Evolutionary conservation across 768 basidiomycete species (phyloP), one percentile per base, ranked within the genome.

Genomic region (Boletus insuetus): DNA sequence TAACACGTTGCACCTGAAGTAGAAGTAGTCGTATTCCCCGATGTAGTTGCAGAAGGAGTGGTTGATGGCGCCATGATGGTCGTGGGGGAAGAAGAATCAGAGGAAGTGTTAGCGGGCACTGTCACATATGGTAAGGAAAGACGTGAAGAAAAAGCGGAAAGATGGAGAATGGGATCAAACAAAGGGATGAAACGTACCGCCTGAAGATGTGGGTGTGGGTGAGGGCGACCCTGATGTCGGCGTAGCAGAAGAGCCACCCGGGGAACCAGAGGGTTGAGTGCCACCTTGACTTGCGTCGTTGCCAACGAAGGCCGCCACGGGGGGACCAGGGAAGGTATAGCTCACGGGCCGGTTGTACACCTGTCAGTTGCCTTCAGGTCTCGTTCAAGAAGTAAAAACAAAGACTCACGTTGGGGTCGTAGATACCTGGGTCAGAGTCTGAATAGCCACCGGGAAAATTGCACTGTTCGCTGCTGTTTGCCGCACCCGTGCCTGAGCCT

Each of bases 371-470:
- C 1, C 26, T 9, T 63, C 56, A 51, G 32, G 41, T 19, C 12
- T 26, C 17, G 26, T 31, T 29, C 46, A 39, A 20, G 6, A 51
- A 8, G 8, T 1, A 47, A 11, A 14, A 14, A 1, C 12, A 29
- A 19, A 20, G 4, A 42, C 72, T 59, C 61, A 79, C 80, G 40
- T 73, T 63, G 14, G 78, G 75, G 58, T 75, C 80, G 54, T 78
- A 79, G 63, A 91, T 86, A 46, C 90, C 89, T 6, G 87, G 80
- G 56, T 90, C 87, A 44, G 62, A 74, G 67, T 87, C 84, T 13
- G 65, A 75, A 72, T 92, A 92, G 22, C 81, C 84, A 16, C 89
- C 90, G 1, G 90, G 90, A 49, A 92, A 73, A 14, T 66, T 69
- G 38, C 86, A 87, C 31, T 82, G 79, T 44, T 71, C 70, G 31